A percentile compares a stretch with the other conserved stretches of the same genome.
Conservation (phyloP, 1,139 yeast genomes). For the Geotrichum bryndzae region DNA sequence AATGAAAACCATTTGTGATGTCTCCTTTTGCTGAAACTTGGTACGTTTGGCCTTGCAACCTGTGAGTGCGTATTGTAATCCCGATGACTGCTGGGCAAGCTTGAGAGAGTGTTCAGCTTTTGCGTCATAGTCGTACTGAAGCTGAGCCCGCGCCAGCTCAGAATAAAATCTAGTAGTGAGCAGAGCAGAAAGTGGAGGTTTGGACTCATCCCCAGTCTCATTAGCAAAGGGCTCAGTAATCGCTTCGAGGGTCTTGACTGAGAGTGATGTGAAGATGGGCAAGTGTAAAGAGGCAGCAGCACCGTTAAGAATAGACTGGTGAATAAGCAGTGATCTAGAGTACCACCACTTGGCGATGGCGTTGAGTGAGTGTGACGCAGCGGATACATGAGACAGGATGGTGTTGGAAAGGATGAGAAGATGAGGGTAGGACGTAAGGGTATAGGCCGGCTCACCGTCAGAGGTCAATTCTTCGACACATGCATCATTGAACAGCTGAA, state of each 20-base stretch:
- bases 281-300: conserved; percentile 31
- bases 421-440: conserved; percentile 31
- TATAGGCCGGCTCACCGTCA: conserved; percentile 36
- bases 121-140: conserved; percentile 54
- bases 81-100: conserved; percentile 49
- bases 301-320: conserved; percentile 34
- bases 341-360: conserved; percentile 32
- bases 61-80: conserved; percentile 60
- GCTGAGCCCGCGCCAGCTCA: conserved; percentile 55
- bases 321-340: conserved; percentile 33
- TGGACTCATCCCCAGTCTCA: conserved; percentile 31
- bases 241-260: conserved; percentile 21
- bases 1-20: conserved; percentile 70
- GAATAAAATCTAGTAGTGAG: conserved; percentile 41
- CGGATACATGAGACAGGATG: conserved; percentile 20
- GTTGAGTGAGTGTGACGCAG: conserved; percentile 7
- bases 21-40: conserved; percentile 64
- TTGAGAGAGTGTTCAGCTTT: conserved; percentile 52
- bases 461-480: conserved; percentile 21
- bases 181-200: conserved; percentile 38
- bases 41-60: conserved; percentile 90
- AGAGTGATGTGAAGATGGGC: conserved; percentile 26
- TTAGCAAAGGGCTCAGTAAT: conserved; percentile 19
- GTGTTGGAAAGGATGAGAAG: conserved; percentile 29
- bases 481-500: conserved; percentile 15